A percentile compares a stretch with the other conserved stretches of the same genome.
phyloP scores from a whole-genome alignment of 2,329 filamentous ascomycete genomes.

The Aspergillus spinulosporus region DNA sequence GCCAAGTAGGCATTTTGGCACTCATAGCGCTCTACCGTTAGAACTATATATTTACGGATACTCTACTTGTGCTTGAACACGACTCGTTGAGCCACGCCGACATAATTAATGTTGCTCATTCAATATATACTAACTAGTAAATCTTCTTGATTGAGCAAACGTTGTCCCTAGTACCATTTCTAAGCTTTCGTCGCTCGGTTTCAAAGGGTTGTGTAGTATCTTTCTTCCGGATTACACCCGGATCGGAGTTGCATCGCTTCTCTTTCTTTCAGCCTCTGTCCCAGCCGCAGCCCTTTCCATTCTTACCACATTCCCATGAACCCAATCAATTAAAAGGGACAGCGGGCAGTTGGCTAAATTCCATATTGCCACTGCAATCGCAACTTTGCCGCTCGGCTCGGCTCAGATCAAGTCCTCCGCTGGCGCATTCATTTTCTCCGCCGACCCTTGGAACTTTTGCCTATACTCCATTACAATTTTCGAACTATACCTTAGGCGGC shows the following conservation, averaged over 20 bases:
- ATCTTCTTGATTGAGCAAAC: neutral
- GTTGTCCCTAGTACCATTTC: neutral
- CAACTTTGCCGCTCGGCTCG: neutral
- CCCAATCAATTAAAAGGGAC: neutral
- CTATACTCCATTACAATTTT: neutral
- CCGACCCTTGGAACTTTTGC: neutral
- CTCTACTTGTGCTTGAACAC: no score
- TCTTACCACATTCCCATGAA: neutral
- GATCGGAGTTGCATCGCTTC: neutral
- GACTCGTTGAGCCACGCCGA: no score
- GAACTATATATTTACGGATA: neutral
- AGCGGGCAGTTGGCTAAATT: neutral
- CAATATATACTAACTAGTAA: neutral
- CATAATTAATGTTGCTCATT: neutral
- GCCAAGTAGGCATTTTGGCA: no score
- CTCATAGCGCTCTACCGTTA: neutral
- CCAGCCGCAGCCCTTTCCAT: no score
- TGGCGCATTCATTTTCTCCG: conserved; percentile 1
- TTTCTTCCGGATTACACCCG: neutral
- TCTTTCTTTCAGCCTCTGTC: neutral
- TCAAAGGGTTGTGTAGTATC: neutral
- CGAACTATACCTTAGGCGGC: neutral
- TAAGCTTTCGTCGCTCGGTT: neutral
- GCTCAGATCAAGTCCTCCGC: neutral
- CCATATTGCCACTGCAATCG: neutral